Evolutionary conservation across 768 basidiomycete genomes (phyloP).

Genomic region (Coprinopsis sp.): DNA sequence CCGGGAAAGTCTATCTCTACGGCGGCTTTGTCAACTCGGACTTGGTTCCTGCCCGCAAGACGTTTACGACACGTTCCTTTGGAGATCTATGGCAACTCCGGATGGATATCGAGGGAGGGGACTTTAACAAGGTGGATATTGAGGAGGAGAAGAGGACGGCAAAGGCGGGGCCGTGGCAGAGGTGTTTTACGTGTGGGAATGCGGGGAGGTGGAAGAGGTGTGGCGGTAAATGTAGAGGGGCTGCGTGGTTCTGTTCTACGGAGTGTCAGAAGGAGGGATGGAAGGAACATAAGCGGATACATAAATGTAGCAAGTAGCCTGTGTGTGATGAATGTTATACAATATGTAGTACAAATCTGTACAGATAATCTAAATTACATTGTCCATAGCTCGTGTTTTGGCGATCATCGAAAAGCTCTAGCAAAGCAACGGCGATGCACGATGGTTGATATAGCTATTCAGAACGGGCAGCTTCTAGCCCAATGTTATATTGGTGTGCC

Average conservation of each 20-base stretch:
- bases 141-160: slow-evolving; percentile 32
- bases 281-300: too few species aligned
- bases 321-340: too few species aligned
- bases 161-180: slow-evolving; percentile 33
- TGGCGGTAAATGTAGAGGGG: slow-evolving; percentile 23
- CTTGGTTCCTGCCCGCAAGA: slow-evolving; percentile 25
- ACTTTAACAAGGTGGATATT: slow-evolving; percentile 31
- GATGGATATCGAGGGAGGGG: slow-evolving; percentile 30
- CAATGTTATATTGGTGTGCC: too few species aligned
- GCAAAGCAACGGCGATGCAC: too few species aligned
- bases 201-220: slow-evolving; percentile 35
- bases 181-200: slow-evolving; percentile 34
- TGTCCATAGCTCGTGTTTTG: too few species aligned
- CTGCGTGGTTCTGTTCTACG: slow-evolving; percentile 21
- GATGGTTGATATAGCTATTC: too few species aligned
- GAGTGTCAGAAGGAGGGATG: slow-evolving; percentile 21
- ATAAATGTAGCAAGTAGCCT: too few species aligned
- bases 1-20: slow-evolving; percentile 33
- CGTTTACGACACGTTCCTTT: slow-evolving; percentile 24
- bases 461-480: too few species aligned
- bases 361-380: too few species aligned
- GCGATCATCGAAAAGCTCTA: too few species aligned
- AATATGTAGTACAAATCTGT: too few species aligned
- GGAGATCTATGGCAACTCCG: slow-evolving; percentile 34
- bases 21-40: slow-evolving; percentile 36